Base-by-base conservation (phyloP, 208 protist species). In the Acanthamoeba lugdunensis region DNA sequence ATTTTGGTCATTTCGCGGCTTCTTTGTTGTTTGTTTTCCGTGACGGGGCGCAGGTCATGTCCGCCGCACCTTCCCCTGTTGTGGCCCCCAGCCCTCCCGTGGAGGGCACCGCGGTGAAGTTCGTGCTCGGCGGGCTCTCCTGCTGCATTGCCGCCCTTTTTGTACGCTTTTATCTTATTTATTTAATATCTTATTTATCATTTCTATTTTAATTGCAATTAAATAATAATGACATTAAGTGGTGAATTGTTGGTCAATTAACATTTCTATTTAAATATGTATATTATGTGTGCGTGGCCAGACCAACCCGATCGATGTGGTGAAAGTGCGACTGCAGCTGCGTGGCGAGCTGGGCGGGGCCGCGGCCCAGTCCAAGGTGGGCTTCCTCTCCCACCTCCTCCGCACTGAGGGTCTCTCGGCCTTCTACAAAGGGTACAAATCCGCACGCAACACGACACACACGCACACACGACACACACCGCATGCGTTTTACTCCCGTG, bases 271-370 rank as follows among this genome's bases (percentile, higher is more conserved):
- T 25, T 52, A n/a, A 9, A 25, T 23, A 33, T 45, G 9, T 25
- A 50, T 56, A 1, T 8, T 41, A 41, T 41, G 37, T 41, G 37
- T 41, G 37, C 37, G 18, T n/a, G 9, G 16, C 0, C 63, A 91
- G 85, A 91, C 85, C 5, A 91, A 91, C 61, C 85, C 85, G 63
- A 73, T 91, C 0, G 85, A 91, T 33, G 85, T 91, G 50, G 63
- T 91, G 33, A 91, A 91, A 37, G 61, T 73, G 61, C 54, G 85
- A 54, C 61, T 91, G 54, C 85, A 91, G 85, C 54, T 91, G 63
- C 85, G 48, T 13, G 85, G 85, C 9, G 85, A 91, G 61, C 85
- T 91, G 14, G 63, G 14, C n/a, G 23, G 18, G 13, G 48, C 18
- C 4, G 21, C 21, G 14, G 21, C 25, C 16, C 45, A 90, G 33